Base-by-base conservation (phyloP, 495 filamentous ascomycete genomes). In the Achaetomiella virescens region DNA sequence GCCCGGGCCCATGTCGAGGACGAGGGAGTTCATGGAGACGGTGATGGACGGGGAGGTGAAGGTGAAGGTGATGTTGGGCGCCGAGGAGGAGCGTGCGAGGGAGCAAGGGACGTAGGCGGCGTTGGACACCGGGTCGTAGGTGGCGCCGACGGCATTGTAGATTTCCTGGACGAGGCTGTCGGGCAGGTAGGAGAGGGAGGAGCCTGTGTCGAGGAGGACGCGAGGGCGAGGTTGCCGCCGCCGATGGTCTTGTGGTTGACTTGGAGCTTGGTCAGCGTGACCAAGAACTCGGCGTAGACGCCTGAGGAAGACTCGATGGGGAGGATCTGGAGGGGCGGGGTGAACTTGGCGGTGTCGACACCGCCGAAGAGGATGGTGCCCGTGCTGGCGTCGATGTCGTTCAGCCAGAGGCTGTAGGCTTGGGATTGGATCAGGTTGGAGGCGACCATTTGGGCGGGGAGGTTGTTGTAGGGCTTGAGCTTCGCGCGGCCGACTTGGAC, bases 331-430 rank as follows among this genome's bases (percentile, higher is more conserved):
- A 98, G 82, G 2, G 73, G 60, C 22, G 89, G 90, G 6, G 70
- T 71, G 69, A 84, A 97, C 62, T 91, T 89, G 31, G 76, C 85
- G 1, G 84, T 85, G 70, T 98, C 87, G 49, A 98, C 83, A 45
- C 93, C 93, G 24, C 93, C 93, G 61, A 98, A 98, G 12, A 98
- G 75, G 51, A 98, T 89, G 47, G 81, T 84, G 31, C 93, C 93
- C 7, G 81, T 86, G 58, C 76, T 84, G 44, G 87, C 76, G 52
- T 87, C 78, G 1, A 91, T 77, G 60, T 91, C 88, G 72, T 95
- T 90, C 27, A 96, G 77, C 90, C 90, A 96, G 0, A 96, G 70
- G 57, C 85, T 90, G 70, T 92, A 98, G 15, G 91, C 90, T 57
- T 84, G 88, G 17, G 89, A 86, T 46, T 84, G 76, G 62, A 96